Base-by-base conservation (phyloP, 2,329 filamentous ascomycete genomes). In the Rutstroemia sp. region DNA sequence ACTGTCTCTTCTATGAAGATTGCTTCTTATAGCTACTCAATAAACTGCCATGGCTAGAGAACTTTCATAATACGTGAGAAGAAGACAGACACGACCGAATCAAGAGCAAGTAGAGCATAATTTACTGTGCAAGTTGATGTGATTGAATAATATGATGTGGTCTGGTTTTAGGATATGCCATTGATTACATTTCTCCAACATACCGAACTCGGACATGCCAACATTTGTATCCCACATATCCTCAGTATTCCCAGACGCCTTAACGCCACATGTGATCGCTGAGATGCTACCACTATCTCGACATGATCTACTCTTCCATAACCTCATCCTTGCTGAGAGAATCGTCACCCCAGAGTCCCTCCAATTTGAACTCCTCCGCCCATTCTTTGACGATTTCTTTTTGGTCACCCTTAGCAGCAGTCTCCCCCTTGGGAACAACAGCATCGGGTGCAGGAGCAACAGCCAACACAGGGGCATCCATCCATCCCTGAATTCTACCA, bases 361-460 rank as follows among this genome's bases (percentile, higher is more conserved):
- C 94, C 8, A 99, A 79, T 76, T 92, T 92, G 74, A 99, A 97
- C 73, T 97, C 92, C 66, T 89, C 85, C 7, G 92, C 89, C 91
- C 92, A 95, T 71, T 95, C 86, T 10, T 87, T 88, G 55, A 97
- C 91, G 70, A 97, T 90, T 73, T 90, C 76, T 76, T 95, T 91
- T 71, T 95, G 85, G 63, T 90, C 83, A 60, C 80, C 77, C 63
- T 77, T 70, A 54, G 75, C 71, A 52, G 75, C 73, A 53, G 54
- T 37, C n/a, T 77, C 72, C 59, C 77, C 73, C 51, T 72, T 71
- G 8, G 67, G 71, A 46, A 71, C 71, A 61, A 69, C 52, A 27
- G 63, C 58, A 34, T 69, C 66, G 47, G 70, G 69, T 60, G 72
- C 69, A 2, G 52, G 52, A 45, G 71, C 66, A 47, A 87, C 79